Base-by-base conservation (phyloP, 1,139 yeast species). In the Kodamaea plutei region DNA sequence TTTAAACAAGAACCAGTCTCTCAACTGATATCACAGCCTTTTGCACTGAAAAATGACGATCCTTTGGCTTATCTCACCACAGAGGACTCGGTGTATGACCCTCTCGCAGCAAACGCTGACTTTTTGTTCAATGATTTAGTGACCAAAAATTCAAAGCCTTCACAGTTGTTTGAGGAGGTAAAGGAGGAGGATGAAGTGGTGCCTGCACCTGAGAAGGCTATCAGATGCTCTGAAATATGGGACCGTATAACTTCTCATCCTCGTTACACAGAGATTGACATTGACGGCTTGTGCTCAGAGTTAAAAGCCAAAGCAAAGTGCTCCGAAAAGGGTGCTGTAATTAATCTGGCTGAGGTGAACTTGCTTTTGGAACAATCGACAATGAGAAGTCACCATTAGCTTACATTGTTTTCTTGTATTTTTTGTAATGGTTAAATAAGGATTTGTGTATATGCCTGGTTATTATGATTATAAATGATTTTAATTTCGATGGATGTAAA, bases 171-270 rank as follows among this genome's bases (percentile, higher is more conserved):
- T 14, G 26, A 15, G 6, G 26, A 20, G 8, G 13, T 18, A 17
- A 25, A 28, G 27, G 27, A 28, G 21, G 54, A 48, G 14, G 64
- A 41, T 14, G 70, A 66, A 32, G 64, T 70, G 27, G 82, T 76
- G 3, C 83, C 84, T 20, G 69, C 76, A 4, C 56, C 81, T 50
- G 56, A 62, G 56, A 28, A 64, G 56, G 47, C 52, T 67, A 44
- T 85, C 58, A 73, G 76, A 49, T 91, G 98, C 56, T 78, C 94
- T 1, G 96, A 88, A 47, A 83, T 89, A 14, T 91, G 98, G 98
- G 97, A 89, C 55, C 74, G 97, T 50, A 84, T 91, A 23, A 84
- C 96, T 3, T 64, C 94, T 10, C 96, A 91, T 66, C 97, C 98
- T 20, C 79, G 83, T 54, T 91, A 89, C 57, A 79, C 93, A 5